A percentile compares a stretch with the other conserved stretches of the same genome.
Conservation (phyloP, 257 asterid species). For the Petunia secreta region DNA sequence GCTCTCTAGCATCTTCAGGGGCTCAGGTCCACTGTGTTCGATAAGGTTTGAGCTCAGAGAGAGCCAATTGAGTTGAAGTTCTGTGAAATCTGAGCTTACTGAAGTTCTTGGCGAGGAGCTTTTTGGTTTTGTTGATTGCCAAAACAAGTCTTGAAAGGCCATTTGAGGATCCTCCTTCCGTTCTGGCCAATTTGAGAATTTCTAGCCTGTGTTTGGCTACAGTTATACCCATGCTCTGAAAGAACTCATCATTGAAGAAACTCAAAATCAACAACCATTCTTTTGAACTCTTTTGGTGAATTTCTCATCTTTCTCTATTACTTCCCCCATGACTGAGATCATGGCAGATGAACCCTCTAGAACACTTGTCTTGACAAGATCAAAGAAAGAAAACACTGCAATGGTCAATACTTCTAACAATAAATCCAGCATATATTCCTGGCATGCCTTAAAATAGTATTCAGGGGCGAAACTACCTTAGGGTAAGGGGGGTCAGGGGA, state of each 20-base stretch:
- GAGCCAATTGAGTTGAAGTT: slow-evolving; percentile 31
- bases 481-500: too few relatives aligned
- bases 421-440: slow-evolving; percentile 41
- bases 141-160: slow-evolving; percentile 59
- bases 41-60: slow-evolving; percentile 37
- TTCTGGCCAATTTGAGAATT: slow-evolving; percentile 66
- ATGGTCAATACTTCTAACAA: slow-evolving; percentile 27
- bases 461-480: too few relatives aligned
- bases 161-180: slow-evolving; percentile 39
- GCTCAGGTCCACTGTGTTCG: slow-evolving; percentile 54
- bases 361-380: slow-evolving; percentile 43
- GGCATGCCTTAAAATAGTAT: slow-evolving; percentile 29
- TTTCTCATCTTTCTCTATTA: slow-evolving; percentile 43
- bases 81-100: slow-evolving; percentile 40
- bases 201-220: slow-evolving; percentile 73
- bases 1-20: slow-evolving; percentile 36
- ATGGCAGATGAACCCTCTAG: slow-evolving; percentile 33
- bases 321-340: slow-evolving; percentile 35
- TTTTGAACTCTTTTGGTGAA: slow-evolving; percentile 41
- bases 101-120: slow-evolving; percentile 53
- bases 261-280: slow-evolving; percentile 47
- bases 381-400: slow-evolving; percentile 44
- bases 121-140: slow-evolving; percentile 61
- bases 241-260: slow-evolving; percentile 79
- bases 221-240: slow-evolving; percentile 68